Percentiles rank a stretch among this genome's conserved stretches.
phyloP scores from a whole-genome alignment of 2,329 filamentous ascomycete species.

The Fusarium cicatricum region DNA sequence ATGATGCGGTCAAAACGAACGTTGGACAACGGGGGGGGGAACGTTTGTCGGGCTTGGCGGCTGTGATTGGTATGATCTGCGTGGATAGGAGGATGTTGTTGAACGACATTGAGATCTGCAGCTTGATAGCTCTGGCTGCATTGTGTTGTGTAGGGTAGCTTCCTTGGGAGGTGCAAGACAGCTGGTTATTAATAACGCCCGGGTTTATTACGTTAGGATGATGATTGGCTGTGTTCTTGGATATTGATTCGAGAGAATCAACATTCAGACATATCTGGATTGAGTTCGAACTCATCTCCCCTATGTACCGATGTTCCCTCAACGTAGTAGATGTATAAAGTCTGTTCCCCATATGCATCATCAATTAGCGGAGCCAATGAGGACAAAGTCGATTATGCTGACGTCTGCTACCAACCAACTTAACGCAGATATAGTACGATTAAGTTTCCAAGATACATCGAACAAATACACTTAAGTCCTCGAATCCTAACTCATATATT shows the following conservation, averaged over 20 bases:
- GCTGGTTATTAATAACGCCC: background rate
- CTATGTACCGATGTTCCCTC: too few species aligned
- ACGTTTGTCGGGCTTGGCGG: background rate
- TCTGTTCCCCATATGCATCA: conserved; percentile 2
- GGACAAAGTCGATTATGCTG: conserved; percentile 34
- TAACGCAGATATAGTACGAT: background rate
- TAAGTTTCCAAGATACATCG: background rate
- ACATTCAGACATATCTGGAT: background rate
- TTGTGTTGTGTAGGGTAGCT: background rate
- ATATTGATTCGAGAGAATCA: background rate
- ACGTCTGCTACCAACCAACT: conserved; percentile 22
- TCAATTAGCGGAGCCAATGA: conserved; percentile 29
- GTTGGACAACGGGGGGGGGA: background rate
- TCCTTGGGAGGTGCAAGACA: background rate
- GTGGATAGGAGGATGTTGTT: too few species aligned
- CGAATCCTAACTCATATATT: too few species aligned
- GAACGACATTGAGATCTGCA: too few species aligned
- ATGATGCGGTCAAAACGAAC: too few species aligned
- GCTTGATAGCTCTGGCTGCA: too few species aligned
- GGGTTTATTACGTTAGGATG: background rate
- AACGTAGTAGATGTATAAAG: too few species aligned
- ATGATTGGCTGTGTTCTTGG: background rate
- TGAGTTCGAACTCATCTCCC: too few species aligned
- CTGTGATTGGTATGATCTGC: background rate
- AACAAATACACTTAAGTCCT: background rate